Evolutionary conservation across 1,139 yeast genomes (phyloP).

Genomic region (Petasospora rhodanensis): DNA sequence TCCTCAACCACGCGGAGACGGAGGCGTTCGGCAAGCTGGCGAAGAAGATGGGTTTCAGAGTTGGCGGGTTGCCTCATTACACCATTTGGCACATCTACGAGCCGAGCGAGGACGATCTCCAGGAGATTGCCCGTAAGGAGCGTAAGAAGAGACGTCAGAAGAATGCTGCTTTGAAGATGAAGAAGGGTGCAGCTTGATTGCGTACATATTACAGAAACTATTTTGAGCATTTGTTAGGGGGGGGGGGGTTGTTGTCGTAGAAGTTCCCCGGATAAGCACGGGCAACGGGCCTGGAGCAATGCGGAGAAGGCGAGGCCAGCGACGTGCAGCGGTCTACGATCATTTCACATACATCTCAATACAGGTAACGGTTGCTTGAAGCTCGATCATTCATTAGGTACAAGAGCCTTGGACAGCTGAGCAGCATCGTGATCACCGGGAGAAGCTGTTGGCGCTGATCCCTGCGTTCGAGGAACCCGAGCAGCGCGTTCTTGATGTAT

Average conservation of each 20-base stretch:
- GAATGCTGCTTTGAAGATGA: constrained; percentile 6
- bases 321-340: too few relatives aligned
- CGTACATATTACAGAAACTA: too few relatives aligned
- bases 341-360: too few relatives aligned
- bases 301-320: constrained; percentile 2
- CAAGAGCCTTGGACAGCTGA: constrained; percentile 54
- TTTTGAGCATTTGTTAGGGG: too few relatives aligned
- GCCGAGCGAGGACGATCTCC: constrained; percentile 86
- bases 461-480: constrained; percentile 85
- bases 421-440: constrained; percentile 77
- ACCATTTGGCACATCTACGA: constrained; percentile 87
- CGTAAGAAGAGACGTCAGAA: constrained; percentile 54
- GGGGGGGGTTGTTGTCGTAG: too few relatives aligned
- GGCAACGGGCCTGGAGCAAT: too few relatives aligned
- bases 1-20: constrained; percentile 86
- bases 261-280: too few relatives aligned
- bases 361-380: too few relatives aligned
- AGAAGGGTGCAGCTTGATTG: constrained; percentile 7
- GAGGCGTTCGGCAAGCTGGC: constrained; percentile 92
- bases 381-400: too few relatives aligned
- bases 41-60: constrained; percentile 70
- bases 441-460: constrained; percentile 84
- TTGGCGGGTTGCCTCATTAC: constrained; percentile 86
- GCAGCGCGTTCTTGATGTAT: constrained; percentile 78
- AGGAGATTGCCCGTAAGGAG: constrained; percentile 66